Evolutionary conservation across 2,329 filamentous ascomycete genomes (phyloP).

Genomic region (Phaeosphaeriaceae sp.): DNA sequence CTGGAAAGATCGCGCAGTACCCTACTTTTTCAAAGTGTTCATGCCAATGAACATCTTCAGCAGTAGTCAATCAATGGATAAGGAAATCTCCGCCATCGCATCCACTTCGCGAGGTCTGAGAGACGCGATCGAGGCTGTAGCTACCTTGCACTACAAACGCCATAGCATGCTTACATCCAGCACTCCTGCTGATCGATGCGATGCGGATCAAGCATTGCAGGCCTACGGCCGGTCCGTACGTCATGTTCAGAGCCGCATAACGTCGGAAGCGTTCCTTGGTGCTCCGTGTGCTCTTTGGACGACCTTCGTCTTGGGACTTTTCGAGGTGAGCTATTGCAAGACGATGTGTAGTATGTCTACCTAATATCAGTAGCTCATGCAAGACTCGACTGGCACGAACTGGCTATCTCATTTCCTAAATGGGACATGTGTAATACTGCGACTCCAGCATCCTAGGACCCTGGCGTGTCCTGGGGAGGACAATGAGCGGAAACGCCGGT

Average conservation of each 20-base stretch:
- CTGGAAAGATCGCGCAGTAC: conserved; percentile 13
- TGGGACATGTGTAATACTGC: conserved; percentile 34
- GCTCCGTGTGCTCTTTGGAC: conserved; percentile 32
- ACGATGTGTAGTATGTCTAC: background rate
- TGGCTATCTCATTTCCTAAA: conserved; percentile 39
- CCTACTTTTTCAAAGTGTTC: conserved; percentile 32
- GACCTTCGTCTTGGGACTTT: conserved; percentile 33
- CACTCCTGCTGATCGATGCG: too few species aligned
- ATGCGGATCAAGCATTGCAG: conserved; percentile 13
- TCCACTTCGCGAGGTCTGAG: conserved; percentile 20
- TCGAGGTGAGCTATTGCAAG: conserved; percentile 23
- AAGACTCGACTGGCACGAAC: conserved; percentile 30
- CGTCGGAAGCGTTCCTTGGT: conserved; percentile 10
- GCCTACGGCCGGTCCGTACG: conserved; percentile 27
- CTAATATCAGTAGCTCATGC: conserved; percentile 28
- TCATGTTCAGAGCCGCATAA: conserved; percentile 19
- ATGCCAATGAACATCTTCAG: conserved; percentile 29
- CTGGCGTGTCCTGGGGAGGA: conserved; percentile 7
- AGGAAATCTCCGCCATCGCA: conserved; percentile 17
- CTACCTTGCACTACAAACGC: conserved; percentile 17
- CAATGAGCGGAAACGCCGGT: conserved; percentile 19
- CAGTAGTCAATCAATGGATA: conserved; percentile 7
- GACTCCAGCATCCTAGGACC: conserved; percentile 22
- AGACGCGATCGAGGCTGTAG: conserved; percentile 29
- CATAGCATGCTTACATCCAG: background rate